Evolutionary conservation across 352 stramenopile genomes (phyloP).

Genomic region (Pythium guiyangense): DNA sequence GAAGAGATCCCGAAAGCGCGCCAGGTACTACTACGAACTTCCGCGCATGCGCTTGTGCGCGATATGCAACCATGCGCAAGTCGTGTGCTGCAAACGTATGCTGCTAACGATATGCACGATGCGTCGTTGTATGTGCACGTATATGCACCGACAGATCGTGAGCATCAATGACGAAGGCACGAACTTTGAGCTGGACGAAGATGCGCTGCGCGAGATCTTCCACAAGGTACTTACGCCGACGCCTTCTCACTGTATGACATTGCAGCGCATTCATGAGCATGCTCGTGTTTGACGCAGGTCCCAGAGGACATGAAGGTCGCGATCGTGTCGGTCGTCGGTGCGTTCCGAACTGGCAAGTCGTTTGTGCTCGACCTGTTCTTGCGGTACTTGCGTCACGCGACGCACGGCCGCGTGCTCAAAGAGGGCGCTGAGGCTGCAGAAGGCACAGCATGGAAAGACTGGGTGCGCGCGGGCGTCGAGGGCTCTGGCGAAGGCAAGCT

Average conservation of each 20-base stretch:
- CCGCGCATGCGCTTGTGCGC: not conserved
- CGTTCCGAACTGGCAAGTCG: slow-evolving; percentile 98
- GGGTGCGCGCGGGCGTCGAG: slow-evolving; percentile 54
- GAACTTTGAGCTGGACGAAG: slow-evolving; percentile 80
- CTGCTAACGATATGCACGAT: not conserved
- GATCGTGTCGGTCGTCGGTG: slow-evolving; percentile 97
- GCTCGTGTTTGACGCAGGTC: slow-evolving; percentile 15
- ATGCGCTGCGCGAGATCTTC: slow-evolving; percentile 67
- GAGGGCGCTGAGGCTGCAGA: slow-evolving; percentile 42
- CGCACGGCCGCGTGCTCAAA: slow-evolving; percentile 40
- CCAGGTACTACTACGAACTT: slow-evolving; percentile 5
- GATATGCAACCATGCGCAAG: not conserved
- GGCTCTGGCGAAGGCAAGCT: slow-evolving; percentile 51
- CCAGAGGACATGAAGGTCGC: slow-evolving; percentile 95
- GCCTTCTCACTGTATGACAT: not conserved
- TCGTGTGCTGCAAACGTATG: not conserved
- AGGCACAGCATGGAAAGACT: slow-evolving; percentile 49
- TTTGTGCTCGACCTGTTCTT: slow-evolving; percentile 98
- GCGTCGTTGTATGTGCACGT: not conserved
- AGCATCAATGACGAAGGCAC: slow-evolving; percentile 86
- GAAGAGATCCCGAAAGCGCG: slow-evolving; percentile 18
- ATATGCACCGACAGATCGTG: slow-evolving; percentile 45
- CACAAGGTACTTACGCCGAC: slow-evolving; percentile 26
- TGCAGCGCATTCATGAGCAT: too few relatives aligned
- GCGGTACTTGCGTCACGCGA: slow-evolving; percentile 90